A percentile compares a stretch with the other conserved stretches of the same genome.
Evolutionary conservation across 2,329 filamentous ascomycete genomes (phyloP).

Genomic region (Calonectria leucothoes): DNA sequence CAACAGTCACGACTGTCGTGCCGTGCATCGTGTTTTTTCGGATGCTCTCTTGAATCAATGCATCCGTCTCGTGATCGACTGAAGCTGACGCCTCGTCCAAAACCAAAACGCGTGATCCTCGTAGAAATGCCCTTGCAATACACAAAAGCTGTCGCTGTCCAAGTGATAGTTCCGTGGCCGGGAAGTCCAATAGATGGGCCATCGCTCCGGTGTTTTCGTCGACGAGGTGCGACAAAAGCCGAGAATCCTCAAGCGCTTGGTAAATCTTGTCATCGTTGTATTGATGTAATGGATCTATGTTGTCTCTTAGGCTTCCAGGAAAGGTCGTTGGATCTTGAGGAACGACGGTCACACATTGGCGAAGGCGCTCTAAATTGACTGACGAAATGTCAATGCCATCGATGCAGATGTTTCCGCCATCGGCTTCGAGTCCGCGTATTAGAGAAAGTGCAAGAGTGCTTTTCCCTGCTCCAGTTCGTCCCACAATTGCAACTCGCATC

Average conservation of each 20-base stretch:
- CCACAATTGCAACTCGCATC: slow-evolving; percentile 78
- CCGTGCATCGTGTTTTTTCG: not conserved
- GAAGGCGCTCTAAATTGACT: slow-evolving; percentile 74
- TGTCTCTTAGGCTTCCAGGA: not conserved
- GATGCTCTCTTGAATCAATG: not conserved
- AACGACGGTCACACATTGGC: slow-evolving; percentile 80
- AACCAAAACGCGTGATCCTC: not conserved
- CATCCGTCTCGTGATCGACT: not conserved
- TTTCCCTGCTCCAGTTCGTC: slow-evolving; percentile 82
- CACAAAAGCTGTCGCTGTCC: not conserved
- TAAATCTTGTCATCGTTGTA: not conserved
- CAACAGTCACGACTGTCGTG: not conserved
- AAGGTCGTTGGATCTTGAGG: slow-evolving; percentile 59
- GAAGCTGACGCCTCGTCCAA: not conserved
- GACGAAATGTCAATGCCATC: slow-evolving; percentile 80
- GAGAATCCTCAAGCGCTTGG: not conserved
- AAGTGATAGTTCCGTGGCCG: not conserved
- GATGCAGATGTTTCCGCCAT: slow-evolving; percentile 72
- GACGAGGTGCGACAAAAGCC: not conserved
- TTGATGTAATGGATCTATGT: not conserved
- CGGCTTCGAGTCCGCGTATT: slow-evolving; percentile 79
- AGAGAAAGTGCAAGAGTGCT: slow-evolving; percentile 79
- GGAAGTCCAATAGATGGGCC: not conserved
- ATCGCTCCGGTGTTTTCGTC: not conserved
- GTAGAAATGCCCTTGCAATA: not conserved